These are phyloP conservation scores for Blepharisma undulans DNA, from an alignment of 169 alveolate genomes.

Conservation along the genomic window DNA sequence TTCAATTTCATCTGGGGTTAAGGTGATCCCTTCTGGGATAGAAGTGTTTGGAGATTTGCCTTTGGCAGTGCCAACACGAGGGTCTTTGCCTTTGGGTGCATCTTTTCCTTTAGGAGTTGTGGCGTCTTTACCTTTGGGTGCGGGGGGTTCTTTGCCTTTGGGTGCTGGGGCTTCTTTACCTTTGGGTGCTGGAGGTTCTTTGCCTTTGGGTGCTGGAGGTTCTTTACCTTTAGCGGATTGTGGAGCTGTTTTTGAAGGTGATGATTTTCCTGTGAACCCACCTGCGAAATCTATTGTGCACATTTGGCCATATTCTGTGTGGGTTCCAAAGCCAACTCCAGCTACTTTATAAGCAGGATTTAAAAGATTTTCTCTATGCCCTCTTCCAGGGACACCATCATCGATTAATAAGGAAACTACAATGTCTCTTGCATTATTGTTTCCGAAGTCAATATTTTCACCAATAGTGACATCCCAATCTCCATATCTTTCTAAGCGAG, in stretches of 20 bases:
- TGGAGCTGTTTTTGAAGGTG: background rate
- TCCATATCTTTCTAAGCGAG: slow-evolving; percentile 28
- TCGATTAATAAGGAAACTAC: slow-evolving; percentile 49
- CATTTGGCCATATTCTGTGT: background rate
- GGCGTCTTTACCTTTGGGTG: background rate
- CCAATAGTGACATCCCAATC: slow-evolving; percentile 21
- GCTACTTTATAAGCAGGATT: slow-evolving; percentile 19
- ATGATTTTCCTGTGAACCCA: background rate
- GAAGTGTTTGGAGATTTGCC: background rate
- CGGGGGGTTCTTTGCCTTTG: background rate
- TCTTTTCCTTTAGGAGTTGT: background rate
- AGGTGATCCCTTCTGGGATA: background rate
- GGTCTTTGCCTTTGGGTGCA: background rate
- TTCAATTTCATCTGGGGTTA: slow-evolving; percentile 91
- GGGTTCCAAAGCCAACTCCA: slow-evolving; percentile 53
- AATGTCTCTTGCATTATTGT: slow-evolving; percentile 23
- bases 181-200: background rate
- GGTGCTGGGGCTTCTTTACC: background rate
- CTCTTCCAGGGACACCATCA: slow-evolving; percentile 55
- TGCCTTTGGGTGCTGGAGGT: background rate
- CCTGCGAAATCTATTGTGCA: slow-evolving; percentile 16
- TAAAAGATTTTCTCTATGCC: slow-evolving; percentile 43
- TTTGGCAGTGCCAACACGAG: background rate
- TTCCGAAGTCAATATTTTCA: slow-evolving; percentile 28
- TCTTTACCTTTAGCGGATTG: background rate